Evolutionary conservation across 192 early-diverging fungal species (phyloP).

Genomic region (Podila horticola): DNA sequence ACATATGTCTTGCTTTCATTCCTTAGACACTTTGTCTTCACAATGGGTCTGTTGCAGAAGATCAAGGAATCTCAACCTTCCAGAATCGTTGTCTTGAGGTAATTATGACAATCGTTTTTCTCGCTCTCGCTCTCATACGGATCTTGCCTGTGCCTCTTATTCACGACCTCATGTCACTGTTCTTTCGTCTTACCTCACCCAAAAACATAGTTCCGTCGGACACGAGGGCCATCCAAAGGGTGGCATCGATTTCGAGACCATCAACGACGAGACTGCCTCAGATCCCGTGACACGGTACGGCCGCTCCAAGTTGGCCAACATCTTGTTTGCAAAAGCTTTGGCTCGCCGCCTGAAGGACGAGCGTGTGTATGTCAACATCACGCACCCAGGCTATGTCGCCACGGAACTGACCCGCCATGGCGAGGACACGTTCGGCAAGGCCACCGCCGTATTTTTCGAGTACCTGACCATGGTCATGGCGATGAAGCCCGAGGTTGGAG

Average conservation of each 20-base stretch:
- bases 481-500: slow-evolving; percentile 42
- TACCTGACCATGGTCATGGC: slow-evolving; percentile 3
- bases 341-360: slow-evolving; percentile 30
- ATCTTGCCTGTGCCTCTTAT: background rate
- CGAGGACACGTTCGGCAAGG: background rate
- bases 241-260: slow-evolving; percentile 53
- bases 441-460: background rate
- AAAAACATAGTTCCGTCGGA: slow-evolving; percentile 14
- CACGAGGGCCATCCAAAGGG: slow-evolving; percentile 18
- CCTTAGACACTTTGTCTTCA: slow-evolving; percentile 19
- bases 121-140: no score
- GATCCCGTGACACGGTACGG: slow-evolving; percentile 43
- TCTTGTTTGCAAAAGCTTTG: slow-evolving; percentile 57
- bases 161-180: no score
- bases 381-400: slow-evolving; percentile 45
- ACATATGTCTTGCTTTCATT: background rate
- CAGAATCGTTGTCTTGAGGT: slow-evolving; percentile 43
- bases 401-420: slow-evolving; percentile 49
- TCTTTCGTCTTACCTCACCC: no score
- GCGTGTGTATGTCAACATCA: slow-evolving; percentile 15
- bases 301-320: slow-evolving; percentile 61
- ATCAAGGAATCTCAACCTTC: slow-evolving; percentile 26
- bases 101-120: background rate
- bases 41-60: slow-evolving; percentile 14
- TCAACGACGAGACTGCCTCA: slow-evolving; percentile 45